Evolutionary conservation across 768 basidiomycete species (phyloP).

Genomic region (Phylloporus arenicola): DNA sequence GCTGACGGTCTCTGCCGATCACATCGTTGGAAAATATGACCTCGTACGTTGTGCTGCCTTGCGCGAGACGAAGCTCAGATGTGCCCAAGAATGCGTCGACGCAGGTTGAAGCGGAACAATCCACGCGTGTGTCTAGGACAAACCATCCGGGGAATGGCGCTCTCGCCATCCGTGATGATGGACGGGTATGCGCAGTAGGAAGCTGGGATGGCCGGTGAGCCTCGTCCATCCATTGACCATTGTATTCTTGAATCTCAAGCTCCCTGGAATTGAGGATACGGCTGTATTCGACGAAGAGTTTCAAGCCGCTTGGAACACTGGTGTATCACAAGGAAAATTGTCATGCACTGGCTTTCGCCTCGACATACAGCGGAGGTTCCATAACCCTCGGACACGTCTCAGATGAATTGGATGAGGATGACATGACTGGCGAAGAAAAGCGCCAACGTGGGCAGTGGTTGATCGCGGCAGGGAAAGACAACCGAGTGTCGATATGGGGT

Average conservation of each 20-base stretch:
- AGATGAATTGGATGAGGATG: slow-evolving; percentile 42
- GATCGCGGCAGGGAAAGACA: slow-evolving; percentile 60
- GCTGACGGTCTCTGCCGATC: slow-evolving; percentile 82
- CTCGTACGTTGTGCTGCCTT: slow-evolving; percentile 33
- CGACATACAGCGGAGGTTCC: slow-evolving; percentile 10
- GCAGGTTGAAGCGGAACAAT: slow-evolving; percentile 16
- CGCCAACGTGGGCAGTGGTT: slow-evolving; percentile 55
- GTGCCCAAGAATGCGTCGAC: slow-evolving; percentile 5
- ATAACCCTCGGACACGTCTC: slow-evolving; percentile 2
- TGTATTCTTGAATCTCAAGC: neutral
- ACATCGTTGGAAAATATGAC: slow-evolving; percentile 64
- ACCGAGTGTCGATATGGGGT: slow-evolving; percentile 68
- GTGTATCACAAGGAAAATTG: slow-evolving; percentile 76
- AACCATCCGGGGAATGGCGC: slow-evolving; percentile 78
- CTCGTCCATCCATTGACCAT: neutral
- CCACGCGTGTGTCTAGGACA: slow-evolving; percentile 43
- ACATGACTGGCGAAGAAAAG: slow-evolving; percentile 42
- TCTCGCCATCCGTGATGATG: slow-evolving; percentile 71
- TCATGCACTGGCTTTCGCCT: slow-evolving; percentile 70
- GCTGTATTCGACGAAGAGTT: slow-evolving; percentile 71
- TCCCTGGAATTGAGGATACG: slow-evolving; percentile 50
- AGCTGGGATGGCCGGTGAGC: slow-evolving; percentile 93
- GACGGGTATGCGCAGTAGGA: slow-evolving; percentile 76
- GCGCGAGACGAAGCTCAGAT: neutral
- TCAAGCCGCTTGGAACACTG: slow-evolving; percentile 82